These are phyloP conservation scores for Hymenoscyphus repandus DNA, from an alignment of 2,329 filamentous ascomycete species.

Conservation along the genomic window DNA sequence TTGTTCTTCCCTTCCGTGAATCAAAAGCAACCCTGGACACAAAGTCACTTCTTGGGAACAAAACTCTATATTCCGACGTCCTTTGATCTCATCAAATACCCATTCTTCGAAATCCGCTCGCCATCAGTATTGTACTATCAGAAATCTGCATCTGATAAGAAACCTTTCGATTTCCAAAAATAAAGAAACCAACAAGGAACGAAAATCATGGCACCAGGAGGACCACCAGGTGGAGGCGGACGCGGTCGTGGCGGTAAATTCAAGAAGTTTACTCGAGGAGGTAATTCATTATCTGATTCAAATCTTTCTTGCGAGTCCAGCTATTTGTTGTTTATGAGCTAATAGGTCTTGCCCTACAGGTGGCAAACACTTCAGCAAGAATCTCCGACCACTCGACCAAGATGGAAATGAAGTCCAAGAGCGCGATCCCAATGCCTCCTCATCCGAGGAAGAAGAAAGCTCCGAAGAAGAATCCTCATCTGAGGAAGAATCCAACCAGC, in stretches of 20 bases:
- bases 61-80: neutral
- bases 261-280: conserved; percentile 87
- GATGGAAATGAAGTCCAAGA: conserved; percentile 86
- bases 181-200: neutral
- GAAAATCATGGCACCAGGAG: conserved; percentile 46
- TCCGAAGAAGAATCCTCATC: conserved; percentile 45
- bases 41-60: neutral
- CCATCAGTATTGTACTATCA: neutral
- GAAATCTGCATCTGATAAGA: neutral
- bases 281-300: conserved; percentile 43
- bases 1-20: neutral
- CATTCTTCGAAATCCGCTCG: neutral
- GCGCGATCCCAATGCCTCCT: conserved; percentile 53
- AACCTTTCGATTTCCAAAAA: neutral
- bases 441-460: conserved; percentile 46
- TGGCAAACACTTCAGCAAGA: conserved; percentile 91
- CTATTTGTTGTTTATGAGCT: neutral
- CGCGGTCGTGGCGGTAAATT: conserved; percentile 85
- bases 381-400: conserved; percentile 80
- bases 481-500: conserved; percentile 40
- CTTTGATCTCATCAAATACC: neutral
- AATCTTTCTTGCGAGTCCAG: neutral
- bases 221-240: conserved; percentile 32
- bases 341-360: conserved; percentile 45
- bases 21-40: neutral